Base-by-base conservation (phyloP, 257 asterid genomes). In the Solanum habrochaites region DNA sequence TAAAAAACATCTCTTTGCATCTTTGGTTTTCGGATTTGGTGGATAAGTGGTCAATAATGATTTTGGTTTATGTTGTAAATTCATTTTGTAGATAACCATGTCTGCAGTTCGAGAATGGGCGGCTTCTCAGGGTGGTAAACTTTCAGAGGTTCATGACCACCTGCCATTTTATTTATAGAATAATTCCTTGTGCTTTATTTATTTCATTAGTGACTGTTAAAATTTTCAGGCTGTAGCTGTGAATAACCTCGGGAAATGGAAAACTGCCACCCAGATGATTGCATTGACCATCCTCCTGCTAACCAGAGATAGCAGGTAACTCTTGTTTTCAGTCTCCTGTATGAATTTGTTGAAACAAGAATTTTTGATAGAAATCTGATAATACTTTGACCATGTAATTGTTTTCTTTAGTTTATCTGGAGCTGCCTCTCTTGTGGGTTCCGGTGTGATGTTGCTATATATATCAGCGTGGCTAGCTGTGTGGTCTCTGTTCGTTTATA, bases 41-140 rank as follows among this genome's bases (percentile, higher is more conserved):
- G 60, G 83, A 40, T 40, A n/a, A 23, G 32, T 40, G 82, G 27
- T 42, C 29, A 66, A 42, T 40, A 67, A 73, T 27, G 31, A n/a
- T 85, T 37, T 52, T 49, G 58, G 70, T 23, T 58, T 89, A 66
- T 86, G 88, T 49, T 56, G 29, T 23, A 85, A 52, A 64, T 75
- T 64, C 78, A n/a, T 58, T 69, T 87, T 92, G 90, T 69, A 97
- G 99, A 97, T 97, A 90, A 95, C 99, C 83, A 97, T 97, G 99
- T 97, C 99, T 2, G 99, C 99, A 1, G 99, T 97, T 83, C 92
- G 99, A 92, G 99, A 97, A 92, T 97, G 99, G 99, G 99, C 99
- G 80, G 98, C 98, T 87, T 95, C 98, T 85, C 98, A 93, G 88
- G 98, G 94, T 87, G 91, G 88, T 90, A 97, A 92, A 92, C 98